A percentile compares a stretch with the other conserved stretches of the same genome.
Conservation (phyloP, 2,329 filamentous ascomycete genomes). For the Sarocladium brachiariae region DNA sequence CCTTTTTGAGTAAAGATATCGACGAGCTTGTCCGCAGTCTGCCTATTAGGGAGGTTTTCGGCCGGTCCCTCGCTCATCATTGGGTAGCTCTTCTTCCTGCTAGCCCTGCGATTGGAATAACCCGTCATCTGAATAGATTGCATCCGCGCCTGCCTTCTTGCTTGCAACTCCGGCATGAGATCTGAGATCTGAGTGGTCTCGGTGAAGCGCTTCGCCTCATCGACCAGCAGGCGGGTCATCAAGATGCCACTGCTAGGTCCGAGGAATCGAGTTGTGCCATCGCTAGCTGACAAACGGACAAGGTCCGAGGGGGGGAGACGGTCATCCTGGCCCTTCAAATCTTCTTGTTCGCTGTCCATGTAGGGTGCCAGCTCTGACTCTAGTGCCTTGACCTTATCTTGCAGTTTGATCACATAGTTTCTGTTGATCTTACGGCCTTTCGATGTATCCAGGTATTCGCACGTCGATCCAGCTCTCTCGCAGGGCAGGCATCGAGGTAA, state of each 20-base stretch:
- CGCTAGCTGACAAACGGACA: constrained; percentile 75
- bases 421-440: constrained; percentile 82
- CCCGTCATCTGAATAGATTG: constrained; percentile 51
- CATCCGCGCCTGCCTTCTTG: constrained; percentile 47
- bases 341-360: constrained; percentile 64
- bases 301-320: constrained; percentile 82
- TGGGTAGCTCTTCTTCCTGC: constrained; percentile 78
- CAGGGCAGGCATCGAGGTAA: constrained; percentile 88
- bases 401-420: constrained; percentile 85
- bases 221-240: constrained; percentile 92
- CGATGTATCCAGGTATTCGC: constrained; percentile 90
- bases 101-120: constrained; percentile 31
- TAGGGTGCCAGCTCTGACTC: constrained; percentile 75
- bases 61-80: constrained; percentile 83
- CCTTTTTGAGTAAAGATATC: constrained; percentile 83
- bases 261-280: constrained; percentile 81
- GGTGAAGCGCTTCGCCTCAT: constrained; percentile 89
- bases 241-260: constrained; percentile 93
- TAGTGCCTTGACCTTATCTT: constrained; percentile 75
- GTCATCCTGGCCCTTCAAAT: constrained; percentile 68
- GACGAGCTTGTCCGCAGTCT: constrained; percentile 70
- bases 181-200: constrained; percentile 88
- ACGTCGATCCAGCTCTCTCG: constrained; percentile 82
- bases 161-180: constrained; percentile 70
- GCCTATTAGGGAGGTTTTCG: constrained; percentile 63